Conservation (phyloP, 176 grass and related monocot genomes). For the Cocos nucifera region DNA sequence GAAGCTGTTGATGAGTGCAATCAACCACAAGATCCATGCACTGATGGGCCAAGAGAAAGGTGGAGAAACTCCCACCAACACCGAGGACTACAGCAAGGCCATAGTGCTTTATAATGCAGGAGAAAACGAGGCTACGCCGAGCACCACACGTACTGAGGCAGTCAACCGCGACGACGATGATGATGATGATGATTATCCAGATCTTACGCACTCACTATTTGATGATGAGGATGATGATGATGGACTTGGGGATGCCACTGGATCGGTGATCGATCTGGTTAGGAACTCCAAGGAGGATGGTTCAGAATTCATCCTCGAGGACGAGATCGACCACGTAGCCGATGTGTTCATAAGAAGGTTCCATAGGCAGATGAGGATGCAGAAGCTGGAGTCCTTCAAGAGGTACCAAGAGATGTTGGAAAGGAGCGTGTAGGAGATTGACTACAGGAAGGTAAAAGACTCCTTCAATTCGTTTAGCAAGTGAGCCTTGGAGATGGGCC, state of each 20-base stretch:
- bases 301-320: constrained; percentile 62
- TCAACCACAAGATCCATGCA: constrained; percentile 87
- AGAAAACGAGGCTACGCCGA: neutral
- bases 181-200: constrained; percentile 23
- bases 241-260: constrained; percentile 24
- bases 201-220: constrained; percentile 65
- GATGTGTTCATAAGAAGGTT: constrained; percentile 89
- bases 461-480: too few species aligned
- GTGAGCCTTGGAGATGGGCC: too few species aligned
- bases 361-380: constrained; percentile 68
- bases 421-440: constrained; percentile 24
- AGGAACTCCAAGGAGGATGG: constrained; percentile 46
- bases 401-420: constrained; percentile 79
- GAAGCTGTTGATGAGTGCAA: constrained; percentile 52
- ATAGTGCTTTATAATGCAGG: constrained; percentile 38
- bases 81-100: constrained; percentile 23
- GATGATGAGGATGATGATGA: constrained; percentile 31
- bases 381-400: constrained; percentile 98
- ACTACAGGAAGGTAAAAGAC: too few species aligned
- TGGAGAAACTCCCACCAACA: neutral
- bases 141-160: neutral
- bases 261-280: constrained; percentile 74
- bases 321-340: constrained; percentile 85
- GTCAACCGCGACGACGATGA: constrained; percentile 5
- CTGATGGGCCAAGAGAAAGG: constrained; percentile 45